Base-by-base conservation (phyloP, 176 grass and related monocot species). In the Raddia guianensis region DNA sequence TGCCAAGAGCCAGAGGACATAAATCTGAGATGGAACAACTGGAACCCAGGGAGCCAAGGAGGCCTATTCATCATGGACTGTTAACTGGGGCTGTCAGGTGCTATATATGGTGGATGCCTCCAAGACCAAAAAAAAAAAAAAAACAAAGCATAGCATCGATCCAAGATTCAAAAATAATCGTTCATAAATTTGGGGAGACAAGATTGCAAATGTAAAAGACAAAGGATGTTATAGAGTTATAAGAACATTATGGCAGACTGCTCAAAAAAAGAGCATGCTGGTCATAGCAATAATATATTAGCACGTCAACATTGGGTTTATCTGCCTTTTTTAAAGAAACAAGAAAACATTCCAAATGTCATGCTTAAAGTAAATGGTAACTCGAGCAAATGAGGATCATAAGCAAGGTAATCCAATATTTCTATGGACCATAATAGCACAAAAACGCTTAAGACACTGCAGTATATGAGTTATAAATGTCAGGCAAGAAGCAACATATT, bases 1-100 rank as follows among this genome's bases (percentile, higher is more conserved):
- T 91, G 57, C 8, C 49, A 80, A 92, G 9, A 76, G 76, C 49
- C 76, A 92, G 9, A 76, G 80, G 49, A 58, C 35, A 86, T 40
- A 37, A 68, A 70, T 81, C 50, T 86, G 43, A 73, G 78, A 86
- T 11, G 10, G 65, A 78, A 68, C 13, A 33, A 48, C 13, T 56
- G 9, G 70, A 79, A 60, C 50, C 10, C 37, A 76, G 40, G 12
- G 50, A 60, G 51, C 10, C 37, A 76, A 27, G 12, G 50, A 44
- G 44, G 33, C 8, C 80, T 54, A 52, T 52, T 78, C 51, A 68
- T 18, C 69, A 53, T 3, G 62, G 15, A 75, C 15, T 54, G 43
- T 54, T 54, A 61, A 43, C 54, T 75, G 77, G 40, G 14, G 14
- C 35, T 4, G 44, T 82, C 21, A 50, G 37, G n/a, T 62, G 63